phyloP scores from a whole-genome alignment of 257 asterid species.

The Jaltomata sinuosa region DNA sequence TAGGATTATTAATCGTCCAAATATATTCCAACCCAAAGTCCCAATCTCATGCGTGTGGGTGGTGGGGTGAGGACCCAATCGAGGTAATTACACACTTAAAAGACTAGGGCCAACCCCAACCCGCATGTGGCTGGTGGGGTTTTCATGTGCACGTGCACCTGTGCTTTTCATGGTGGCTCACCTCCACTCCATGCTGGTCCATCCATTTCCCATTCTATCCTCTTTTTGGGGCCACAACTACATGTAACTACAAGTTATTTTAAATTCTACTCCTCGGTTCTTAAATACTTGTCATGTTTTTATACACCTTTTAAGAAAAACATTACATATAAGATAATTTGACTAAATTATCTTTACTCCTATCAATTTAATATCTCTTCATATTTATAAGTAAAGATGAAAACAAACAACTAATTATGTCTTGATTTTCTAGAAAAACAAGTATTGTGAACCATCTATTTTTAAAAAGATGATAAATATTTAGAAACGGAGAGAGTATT shows the following conservation, averaged over 20 bases:
- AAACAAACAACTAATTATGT: no score
- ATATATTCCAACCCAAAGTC: background rate
- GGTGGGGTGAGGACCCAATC: background rate
- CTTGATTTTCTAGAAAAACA: no score
- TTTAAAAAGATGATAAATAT: no score
- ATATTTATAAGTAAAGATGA: no score
- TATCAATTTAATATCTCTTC: no score
- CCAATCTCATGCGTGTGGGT: background rate
- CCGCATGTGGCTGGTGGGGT: slow-evolving; percentile 66
- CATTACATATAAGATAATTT: no score
- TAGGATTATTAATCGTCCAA: background rate
- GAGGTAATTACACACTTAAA: background rate
- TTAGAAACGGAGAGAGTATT: no score
- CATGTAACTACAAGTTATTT: background rate
- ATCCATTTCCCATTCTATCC: slow-evolving; percentile 6
- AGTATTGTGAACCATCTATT: no score
- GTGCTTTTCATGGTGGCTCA: slow-evolving; percentile 24
- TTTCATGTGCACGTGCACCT: slow-evolving; percentile 69
- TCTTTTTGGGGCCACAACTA: background rate
- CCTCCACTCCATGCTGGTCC: slow-evolving; percentile 28
- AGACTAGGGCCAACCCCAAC: slow-evolving; percentile 1
- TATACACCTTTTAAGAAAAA: no score
- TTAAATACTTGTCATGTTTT: no score
- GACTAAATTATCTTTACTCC: no score
- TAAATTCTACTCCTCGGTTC: background rate